Conservation (phyloP, 371 early-diverging fungal genomes). For the Rhizopus stolonifer region DNA sequence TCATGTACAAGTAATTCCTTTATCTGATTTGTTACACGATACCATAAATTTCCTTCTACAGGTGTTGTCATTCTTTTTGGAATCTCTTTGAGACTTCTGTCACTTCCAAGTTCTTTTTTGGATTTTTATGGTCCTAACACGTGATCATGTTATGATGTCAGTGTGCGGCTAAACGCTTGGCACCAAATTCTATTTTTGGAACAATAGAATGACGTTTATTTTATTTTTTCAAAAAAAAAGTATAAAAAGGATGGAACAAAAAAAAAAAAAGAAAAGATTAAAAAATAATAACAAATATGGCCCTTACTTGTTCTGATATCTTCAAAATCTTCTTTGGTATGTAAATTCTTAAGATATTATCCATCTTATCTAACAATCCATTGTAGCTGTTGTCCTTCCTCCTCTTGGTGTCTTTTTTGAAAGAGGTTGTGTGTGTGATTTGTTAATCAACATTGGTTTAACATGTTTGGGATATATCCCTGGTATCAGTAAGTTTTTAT, state of each 20-base stretch:
- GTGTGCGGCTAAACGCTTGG: slow-evolving; percentile 45
- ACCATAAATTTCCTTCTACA: too few relatives aligned
- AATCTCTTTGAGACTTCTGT: too few relatives aligned
- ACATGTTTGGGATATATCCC: slow-evolving; percentile 81
- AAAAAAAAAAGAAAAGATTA: slow-evolving; percentile 1
- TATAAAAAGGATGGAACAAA: slow-evolving; percentile 4
- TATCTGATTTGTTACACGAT: too few relatives aligned
- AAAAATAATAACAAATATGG: slow-evolving; percentile 22
- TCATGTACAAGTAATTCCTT: too few relatives aligned
- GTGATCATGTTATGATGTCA: too few relatives aligned
- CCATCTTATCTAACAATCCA: background rate
- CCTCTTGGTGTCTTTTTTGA: slow-evolving; percentile 71
- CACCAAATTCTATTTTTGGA: slow-evolving; percentile 10
- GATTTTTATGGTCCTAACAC: too few relatives aligned
- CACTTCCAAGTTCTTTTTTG: too few relatives aligned
- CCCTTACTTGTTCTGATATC: slow-evolving; percentile 45
- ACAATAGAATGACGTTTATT: background rate
- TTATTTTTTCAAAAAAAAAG: background rate
- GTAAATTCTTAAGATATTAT: background rate
- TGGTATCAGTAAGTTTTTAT: slow-evolving; percentile 55
- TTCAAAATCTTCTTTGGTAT: slow-evolving; percentile 44
- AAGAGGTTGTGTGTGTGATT: slow-evolving; percentile 70
- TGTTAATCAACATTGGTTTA: slow-evolving; percentile 77
- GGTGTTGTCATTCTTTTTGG: too few relatives aligned
- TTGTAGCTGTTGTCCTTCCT: slow-evolving; percentile 37